A percentile compares a stretch with the other conserved stretches of the same genome.
Conservation (phyloP, 164 flowering plant species). For the Buxus sempervirens region DNA sequence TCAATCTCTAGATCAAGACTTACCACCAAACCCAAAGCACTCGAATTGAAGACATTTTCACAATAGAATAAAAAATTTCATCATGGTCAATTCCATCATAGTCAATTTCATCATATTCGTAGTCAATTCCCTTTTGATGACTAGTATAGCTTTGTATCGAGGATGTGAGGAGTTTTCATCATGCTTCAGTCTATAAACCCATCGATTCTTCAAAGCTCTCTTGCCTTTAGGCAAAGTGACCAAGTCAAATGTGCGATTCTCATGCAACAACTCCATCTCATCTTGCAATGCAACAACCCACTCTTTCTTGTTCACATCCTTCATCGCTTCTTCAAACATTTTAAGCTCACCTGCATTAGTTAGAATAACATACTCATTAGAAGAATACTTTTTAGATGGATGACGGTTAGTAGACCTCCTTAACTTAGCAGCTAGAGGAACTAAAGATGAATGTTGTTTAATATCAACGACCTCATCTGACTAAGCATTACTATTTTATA, state of each 20-base stretch:
- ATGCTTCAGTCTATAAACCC: slow-evolving; percentile 18
- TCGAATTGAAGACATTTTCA: background rate
- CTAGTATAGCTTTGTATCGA: slow-evolving; percentile 17
- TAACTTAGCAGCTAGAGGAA: no score
- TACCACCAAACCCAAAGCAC: background rate
- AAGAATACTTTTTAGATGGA: background rate
- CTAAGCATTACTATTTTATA: background rate
- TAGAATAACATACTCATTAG: slow-evolving; percentile 9
- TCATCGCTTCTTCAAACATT: slow-evolving; percentile 6
- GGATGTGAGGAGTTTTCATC: slow-evolving; percentile 1
- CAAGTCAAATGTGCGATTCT: slow-evolving; percentile 20
- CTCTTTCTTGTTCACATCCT: background rate
- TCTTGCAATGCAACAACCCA: slow-evolving; percentile 24
- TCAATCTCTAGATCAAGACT: background rate
- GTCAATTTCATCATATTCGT: no score
- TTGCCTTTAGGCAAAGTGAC: slow-evolving; percentile 19
- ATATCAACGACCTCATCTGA: background rate
- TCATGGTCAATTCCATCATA: no score
- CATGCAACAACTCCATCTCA: slow-evolving; percentile 22
- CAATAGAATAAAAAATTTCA: background rate
- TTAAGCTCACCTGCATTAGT: slow-evolving; percentile 19
- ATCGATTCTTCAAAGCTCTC: slow-evolving; percentile 15
- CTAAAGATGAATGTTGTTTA: background rate
- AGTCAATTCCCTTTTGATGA: slow-evolving; percentile 11
- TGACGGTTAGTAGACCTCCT: slow-evolving; percentile 1